Percentiles rank a stretch among this genome's conserved stretches.
These are phyloP conservation scores for Fusarium incarnatum DNA, from an alignment of 2,329 filamentous ascomycete species.

Conservation along the genomic window DNA sequence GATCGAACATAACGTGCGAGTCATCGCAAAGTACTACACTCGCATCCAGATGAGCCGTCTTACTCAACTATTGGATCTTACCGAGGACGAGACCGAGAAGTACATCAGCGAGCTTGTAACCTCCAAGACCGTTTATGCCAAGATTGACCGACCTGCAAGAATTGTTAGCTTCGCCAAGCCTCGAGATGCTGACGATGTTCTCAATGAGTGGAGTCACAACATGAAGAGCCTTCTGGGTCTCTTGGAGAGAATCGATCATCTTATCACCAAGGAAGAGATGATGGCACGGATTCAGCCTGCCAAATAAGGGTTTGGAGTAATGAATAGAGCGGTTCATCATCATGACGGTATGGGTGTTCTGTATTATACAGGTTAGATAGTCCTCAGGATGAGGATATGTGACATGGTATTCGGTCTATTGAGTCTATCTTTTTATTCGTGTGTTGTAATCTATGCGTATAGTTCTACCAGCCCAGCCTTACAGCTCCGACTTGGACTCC, in stretches of 20 bases:
- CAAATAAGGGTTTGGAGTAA: conserved; percentile 51
- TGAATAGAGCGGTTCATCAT: conserved; percentile 41
- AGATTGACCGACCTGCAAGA: conserved; percentile 93
- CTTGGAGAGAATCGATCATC: conserved; percentile 91
- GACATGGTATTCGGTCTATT: conserved; percentile 46
- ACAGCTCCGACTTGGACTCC: conserved; percentile 45
- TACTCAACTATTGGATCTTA: conserved; percentile 89
- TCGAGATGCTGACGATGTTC: conserved; percentile 91
- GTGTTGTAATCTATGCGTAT: conserved; percentile 33
- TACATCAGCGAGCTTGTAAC: conserved; percentile 98
- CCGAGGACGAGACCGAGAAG: conserved; percentile 97
- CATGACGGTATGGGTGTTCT: conserved; percentile 48
- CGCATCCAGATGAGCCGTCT: conserved; percentile 93
- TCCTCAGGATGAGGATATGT: conserved; percentile 49
- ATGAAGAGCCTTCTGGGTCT: conserved; percentile 93
- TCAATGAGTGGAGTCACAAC: conserved; percentile 99
- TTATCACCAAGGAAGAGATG: conserved; percentile 99
- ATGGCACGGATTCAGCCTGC: conserved; percentile 94
- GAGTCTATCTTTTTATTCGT: conserved; percentile 44
- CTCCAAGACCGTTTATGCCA: conserved; percentile 96
- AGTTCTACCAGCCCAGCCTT: background rate
- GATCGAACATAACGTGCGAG: conserved; percentile 98
- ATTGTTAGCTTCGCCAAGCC: conserved; percentile 96
- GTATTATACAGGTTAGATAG: conserved; percentile 53
- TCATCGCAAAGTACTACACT: conserved; percentile 98